Conservation (phyloP, 345 rosid genomes). For the Eucalyptus sideroxylon region DNA sequence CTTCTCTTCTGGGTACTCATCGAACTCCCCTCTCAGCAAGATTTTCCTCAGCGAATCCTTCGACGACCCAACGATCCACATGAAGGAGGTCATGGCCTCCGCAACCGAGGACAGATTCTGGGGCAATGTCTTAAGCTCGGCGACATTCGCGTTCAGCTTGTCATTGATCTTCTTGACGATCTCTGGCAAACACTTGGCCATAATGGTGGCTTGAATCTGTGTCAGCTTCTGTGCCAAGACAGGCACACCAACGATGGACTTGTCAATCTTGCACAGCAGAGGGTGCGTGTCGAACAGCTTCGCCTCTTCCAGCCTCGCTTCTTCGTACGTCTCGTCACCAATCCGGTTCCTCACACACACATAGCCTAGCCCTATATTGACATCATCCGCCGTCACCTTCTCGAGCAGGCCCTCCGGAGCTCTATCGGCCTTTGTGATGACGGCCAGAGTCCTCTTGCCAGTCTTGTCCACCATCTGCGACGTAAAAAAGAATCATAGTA, state of each 20-base stretch:
- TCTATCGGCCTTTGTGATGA: slow-evolving; percentile 37
- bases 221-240: slow-evolving; percentile 18
- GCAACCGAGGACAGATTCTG: slow-evolving; percentile 1
- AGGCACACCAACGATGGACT: slow-evolving; percentile 21
- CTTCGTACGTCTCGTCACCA: slow-evolving; percentile 20
- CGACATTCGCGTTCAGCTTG: neutral
- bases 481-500: neutral
- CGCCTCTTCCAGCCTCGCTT: slow-evolving; percentile 12
- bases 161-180: slow-evolving; percentile 11
- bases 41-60: slow-evolving; percentile 28
- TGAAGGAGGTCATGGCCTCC: slow-evolving; percentile 25
- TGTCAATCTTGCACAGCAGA: slow-evolving; percentile 11
- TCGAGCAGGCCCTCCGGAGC: slow-evolving; percentile 38
- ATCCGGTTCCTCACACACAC: slow-evolving; percentile 29
- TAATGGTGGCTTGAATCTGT: slow-evolving; percentile 17
- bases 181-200: slow-evolving; percentile 13
- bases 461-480: slow-evolving; percentile 18
- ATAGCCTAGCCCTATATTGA: slow-evolving; percentile 35
- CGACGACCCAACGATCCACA: slow-evolving; percentile 17
- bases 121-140: slow-evolving; percentile 13
- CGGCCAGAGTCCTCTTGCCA: slow-evolving; percentile 34
- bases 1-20: slow-evolving; percentile 17
- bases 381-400: slow-evolving; percentile 40
- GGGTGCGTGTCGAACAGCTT: slow-evolving; percentile 2
- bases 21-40: slow-evolving; percentile 26